Conservation (phyloP, 2,329 filamentous ascomycete genomes). For the Fusarium succisae region DNA sequence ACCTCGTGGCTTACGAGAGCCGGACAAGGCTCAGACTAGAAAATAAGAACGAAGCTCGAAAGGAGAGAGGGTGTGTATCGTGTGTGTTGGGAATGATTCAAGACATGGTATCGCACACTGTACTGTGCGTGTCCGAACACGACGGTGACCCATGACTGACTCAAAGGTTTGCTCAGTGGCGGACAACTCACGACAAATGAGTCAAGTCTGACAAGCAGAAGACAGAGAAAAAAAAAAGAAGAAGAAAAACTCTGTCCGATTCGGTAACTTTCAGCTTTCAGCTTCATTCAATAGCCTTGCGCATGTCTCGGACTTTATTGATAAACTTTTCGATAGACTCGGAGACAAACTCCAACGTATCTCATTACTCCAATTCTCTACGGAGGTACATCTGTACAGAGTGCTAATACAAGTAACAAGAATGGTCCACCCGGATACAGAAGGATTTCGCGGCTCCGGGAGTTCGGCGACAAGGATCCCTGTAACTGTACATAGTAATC, state of each 20-base stretch:
- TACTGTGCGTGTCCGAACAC: not conserved
- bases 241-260: conserved; percentile 3
- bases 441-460: conserved; percentile 19
- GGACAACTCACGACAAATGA: conserved; percentile 11
- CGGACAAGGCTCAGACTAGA: conserved; percentile 12
- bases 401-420: not conserved
- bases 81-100: not conserved
- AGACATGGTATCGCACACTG: conserved; percentile 19
- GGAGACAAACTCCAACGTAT: conserved; percentile 8
- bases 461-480: not conserved
- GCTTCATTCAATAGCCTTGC: not conserved
- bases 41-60: not conserved
- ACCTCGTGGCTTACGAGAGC: conserved; percentile 24
- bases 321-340: conserved; percentile 17
- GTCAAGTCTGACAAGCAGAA: not conserved
- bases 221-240: accelerated
- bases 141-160: conserved; percentile 22
- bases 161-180: conserved; percentile 31
- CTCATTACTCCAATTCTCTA: not conserved
- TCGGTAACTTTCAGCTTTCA: not conserved
- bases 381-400: not conserved
- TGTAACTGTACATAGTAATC: not conserved
- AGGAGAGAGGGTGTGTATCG: not conserved
- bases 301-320: conserved; percentile 1
- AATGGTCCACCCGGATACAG: not conserved